Evolutionary conservation across 495 filamentous ascomycete genomes (phyloP), one percentile per base, ranked within the genome.

Genomic region (Lasiosphaeris hirsuta): DNA sequence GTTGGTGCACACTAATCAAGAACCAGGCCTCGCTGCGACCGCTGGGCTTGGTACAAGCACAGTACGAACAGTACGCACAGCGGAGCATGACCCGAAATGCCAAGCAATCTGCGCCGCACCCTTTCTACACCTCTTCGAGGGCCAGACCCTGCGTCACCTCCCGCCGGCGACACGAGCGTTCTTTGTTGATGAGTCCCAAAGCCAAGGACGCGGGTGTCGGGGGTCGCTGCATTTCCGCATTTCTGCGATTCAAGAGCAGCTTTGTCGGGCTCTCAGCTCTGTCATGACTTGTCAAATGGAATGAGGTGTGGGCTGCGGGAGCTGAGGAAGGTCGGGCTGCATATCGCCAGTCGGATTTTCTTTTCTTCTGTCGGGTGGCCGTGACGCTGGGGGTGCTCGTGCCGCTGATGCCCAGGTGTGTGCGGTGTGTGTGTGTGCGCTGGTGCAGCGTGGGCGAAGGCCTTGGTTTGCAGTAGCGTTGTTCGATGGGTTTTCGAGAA

Each of bases 401-500:
- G 23, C 23, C 23, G 23, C 23, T 30, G 23, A 5, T 30, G 23
- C 23, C 23, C 23, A 30, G 23, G 23, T 30, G 23, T 30, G 5
- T 30, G 23, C 5, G 23, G 2, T 2, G 23, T 30, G 23, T 30
- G 23, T 30, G 23, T 30, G 23, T 30, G 23, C 23, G 2, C 23
- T 30, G 2, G 23, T 30, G 23, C 23, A 42, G 59, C 53, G 54
- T 41, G 54, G 52, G 49, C 43, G 56, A 63, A 53, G 38, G 15
- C 19, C 39, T 48, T 55, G 33, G 43, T 37, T 35, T 62, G 61
- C 60, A 57, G 58, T 68, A 30, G 64, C 62, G 57, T 59, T 52
- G 62, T 71, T 72, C 70, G 61, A 70, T 66, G 37, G 51, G 50
- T 63, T 64, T 72, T 72, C 70, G 61, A 65, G 70, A 72, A 72